Evolutionary conservation across 768 basidiomycete genomes (phyloP).

Genomic region (Pilatotrama ljubarskyi): DNA sequence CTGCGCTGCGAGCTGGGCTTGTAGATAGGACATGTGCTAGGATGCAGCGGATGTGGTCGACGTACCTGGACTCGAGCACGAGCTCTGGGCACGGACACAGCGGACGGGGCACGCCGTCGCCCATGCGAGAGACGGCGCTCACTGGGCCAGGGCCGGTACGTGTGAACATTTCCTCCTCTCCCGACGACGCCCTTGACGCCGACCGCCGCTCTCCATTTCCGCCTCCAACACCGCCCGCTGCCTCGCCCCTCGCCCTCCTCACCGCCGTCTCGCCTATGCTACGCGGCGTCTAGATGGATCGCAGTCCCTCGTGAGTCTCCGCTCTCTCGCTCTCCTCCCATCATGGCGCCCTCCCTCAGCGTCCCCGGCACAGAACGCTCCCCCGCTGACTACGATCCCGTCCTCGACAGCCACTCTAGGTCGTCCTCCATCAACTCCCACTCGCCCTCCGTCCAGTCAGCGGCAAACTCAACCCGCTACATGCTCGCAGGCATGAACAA

Average conservation of each 20-base stretch:
- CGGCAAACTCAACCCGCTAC: conserved; percentile 48
- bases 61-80: conserved; percentile 42
- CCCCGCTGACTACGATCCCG: conserved; percentile 16
- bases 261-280: conserved; percentile 21
- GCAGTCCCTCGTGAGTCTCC: conserved; percentile 23
- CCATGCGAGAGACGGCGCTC: too few relatives aligned
- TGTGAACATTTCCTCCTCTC: not conserved
- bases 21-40: conserved; percentile 6
- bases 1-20: not conserved
- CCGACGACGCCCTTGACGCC: not conserved
- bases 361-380: conserved; percentile 1
- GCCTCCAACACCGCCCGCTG: conserved; percentile 3
- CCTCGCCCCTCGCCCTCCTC: not conserved
- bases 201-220: not conserved
- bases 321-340: conserved; percentile 6
- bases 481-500: conserved; percentile 41
- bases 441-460: conserved; percentile 37
- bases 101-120: conserved; percentile 11
- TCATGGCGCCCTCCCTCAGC: conserved; percentile 15
- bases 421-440: conserved; percentile 39
- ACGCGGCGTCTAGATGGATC: conserved; percentile 28
- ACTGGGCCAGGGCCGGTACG: too few relatives aligned
- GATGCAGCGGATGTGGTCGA: conserved; percentile 58
- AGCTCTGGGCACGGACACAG: conserved; percentile 15
- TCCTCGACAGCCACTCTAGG: conserved; percentile 26